Evolutionary conservation across 176 grass and related monocot species (phyloP).

Genomic region (Poa annua): DNA sequence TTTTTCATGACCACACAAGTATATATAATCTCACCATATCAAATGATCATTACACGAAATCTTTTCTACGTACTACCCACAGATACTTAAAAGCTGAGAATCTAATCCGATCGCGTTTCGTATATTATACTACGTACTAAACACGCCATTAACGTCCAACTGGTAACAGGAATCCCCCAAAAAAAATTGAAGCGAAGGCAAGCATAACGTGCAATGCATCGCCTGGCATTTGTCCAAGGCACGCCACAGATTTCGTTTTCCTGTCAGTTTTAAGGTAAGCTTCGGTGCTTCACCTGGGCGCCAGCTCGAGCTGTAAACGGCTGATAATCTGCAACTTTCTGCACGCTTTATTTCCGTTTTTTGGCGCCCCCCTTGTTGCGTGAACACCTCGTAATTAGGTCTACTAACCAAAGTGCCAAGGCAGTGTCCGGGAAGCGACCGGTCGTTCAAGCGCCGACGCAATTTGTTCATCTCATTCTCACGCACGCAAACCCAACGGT

Average conservation of each 20-base stretch:
- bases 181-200: not conserved
- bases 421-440: not conserved
- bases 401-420: not conserved
- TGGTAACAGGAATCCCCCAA: too few species aligned
- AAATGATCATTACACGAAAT: not conserved
- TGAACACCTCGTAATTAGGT: not conserved
- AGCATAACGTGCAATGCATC: slow-evolving; percentile 30
- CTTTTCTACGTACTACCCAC: not conserved
- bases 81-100: not conserved
- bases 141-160: too few species aligned
- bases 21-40: not conserved
- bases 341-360: not conserved
- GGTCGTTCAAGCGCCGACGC: not conserved
- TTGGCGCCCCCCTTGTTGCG: not conserved
- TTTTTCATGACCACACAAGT: not conserved
- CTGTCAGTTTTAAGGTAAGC: not conserved
- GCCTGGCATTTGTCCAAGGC: slow-evolving; percentile 31
- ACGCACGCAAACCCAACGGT: too few species aligned
- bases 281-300: not conserved
- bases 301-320: not conserved
- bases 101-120: not conserved
- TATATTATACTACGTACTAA: not conserved
- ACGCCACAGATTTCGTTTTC: slow-evolving; percentile 39
- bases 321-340: not conserved
- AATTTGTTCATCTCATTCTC: not conserved